phyloP scores from a whole-genome alignment of 1,139 yeast genomes.

The Yamadazyma sp. region DNA sequence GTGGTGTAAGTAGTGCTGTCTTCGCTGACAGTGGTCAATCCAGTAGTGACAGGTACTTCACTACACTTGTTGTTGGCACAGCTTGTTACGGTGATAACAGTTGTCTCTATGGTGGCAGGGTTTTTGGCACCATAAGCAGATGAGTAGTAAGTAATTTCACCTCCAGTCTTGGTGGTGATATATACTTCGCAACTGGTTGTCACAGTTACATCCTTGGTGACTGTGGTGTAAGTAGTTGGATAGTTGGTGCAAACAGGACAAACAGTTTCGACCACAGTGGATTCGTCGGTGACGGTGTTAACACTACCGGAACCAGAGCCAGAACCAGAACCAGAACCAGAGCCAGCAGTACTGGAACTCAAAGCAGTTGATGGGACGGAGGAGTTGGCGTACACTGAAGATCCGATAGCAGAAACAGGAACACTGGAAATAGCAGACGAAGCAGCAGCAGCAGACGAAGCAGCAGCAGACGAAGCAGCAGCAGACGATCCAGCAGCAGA shows the following conservation, averaged over 20 bases:
- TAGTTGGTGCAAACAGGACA: conserved; percentile 16
- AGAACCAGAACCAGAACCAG: neutral
- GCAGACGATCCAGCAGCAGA: conserved; percentile 5
- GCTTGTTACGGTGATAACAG: conserved; percentile 47
- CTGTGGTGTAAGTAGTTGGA: conserved; percentile 15
- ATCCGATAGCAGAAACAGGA: conserved; percentile 5
- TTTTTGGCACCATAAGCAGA: conserved; percentile 7
- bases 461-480: conserved; percentile 3
- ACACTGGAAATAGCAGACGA: neutral
- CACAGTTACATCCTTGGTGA: conserved; percentile 10
- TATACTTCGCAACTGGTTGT: conserved; percentile 16
- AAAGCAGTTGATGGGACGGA: conserved; percentile 1
- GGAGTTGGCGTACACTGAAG: conserved; percentile 1
- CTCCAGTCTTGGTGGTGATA: conserved; percentile 14
- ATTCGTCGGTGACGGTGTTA: conserved; percentile 6
- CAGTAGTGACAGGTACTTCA: conserved; percentile 23
- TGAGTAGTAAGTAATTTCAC: conserved; percentile 10
- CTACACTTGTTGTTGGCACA: conserved; percentile 39
- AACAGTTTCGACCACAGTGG: conserved; percentile 10
- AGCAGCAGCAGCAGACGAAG: neutral
- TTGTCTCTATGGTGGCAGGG: conserved; percentile 19
- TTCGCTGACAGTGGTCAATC: conserved; percentile 7
- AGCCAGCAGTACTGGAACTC: no score
- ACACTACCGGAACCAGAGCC: neutral
- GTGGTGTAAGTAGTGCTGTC: conserved; percentile 26